Conservation (phyloP, 2,329 filamentous ascomycete species). For the Talaromyces sp. region DNA sequence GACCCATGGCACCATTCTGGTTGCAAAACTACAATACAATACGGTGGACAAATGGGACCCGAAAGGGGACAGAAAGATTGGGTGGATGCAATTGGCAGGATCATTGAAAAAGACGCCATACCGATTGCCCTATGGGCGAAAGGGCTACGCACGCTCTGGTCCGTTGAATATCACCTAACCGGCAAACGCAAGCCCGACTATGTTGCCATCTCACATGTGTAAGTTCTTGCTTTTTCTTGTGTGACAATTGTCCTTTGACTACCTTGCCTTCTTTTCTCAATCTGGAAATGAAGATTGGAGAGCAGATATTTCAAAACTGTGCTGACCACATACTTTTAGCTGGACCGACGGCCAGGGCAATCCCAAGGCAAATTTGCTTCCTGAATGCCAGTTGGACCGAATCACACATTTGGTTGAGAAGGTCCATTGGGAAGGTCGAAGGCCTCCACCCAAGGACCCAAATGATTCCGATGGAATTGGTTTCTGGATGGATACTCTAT, state of each 20-base stretch:
- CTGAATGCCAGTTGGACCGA: slow-evolving; percentile 17
- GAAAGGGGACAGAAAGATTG: slow-evolving; percentile 15
- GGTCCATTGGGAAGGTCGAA: slow-evolving; percentile 15
- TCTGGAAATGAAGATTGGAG: too few relatives aligned
- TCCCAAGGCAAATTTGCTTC: slow-evolving; percentile 16
- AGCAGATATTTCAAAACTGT: neutral
- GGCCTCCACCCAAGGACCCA: slow-evolving; percentile 1
- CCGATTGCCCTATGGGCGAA: slow-evolving; percentile 18
- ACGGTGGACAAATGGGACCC: slow-evolving; percentile 14
- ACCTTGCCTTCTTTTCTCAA: too few relatives aligned
- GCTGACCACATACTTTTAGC: slow-evolving; percentile 2
- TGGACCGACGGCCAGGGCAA: slow-evolving; percentile 22
- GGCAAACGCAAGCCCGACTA: slow-evolving; percentile 8
- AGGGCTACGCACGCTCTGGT: slow-evolving; percentile 12
- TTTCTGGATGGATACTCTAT: slow-evolving; percentile 23
- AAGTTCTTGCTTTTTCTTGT: neutral
- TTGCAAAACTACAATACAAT: slow-evolving; percentile 6
- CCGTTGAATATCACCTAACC: slow-evolving; percentile 14
- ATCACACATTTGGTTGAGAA: slow-evolving; percentile 16
- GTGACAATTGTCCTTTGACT: too few relatives aligned
- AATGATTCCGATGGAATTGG: slow-evolving; percentile 9
- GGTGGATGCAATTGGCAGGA: slow-evolving; percentile 13
- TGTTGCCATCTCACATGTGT: slow-evolving; percentile 22
- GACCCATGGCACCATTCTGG: slow-evolving; percentile 5
- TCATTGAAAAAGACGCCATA: slow-evolving; percentile 15